Evolutionary conservation across 805 yeast species (phyloP), one percentile per base, ranked within the genome.

Genomic region (Lipomyces chichibuensis): DNA sequence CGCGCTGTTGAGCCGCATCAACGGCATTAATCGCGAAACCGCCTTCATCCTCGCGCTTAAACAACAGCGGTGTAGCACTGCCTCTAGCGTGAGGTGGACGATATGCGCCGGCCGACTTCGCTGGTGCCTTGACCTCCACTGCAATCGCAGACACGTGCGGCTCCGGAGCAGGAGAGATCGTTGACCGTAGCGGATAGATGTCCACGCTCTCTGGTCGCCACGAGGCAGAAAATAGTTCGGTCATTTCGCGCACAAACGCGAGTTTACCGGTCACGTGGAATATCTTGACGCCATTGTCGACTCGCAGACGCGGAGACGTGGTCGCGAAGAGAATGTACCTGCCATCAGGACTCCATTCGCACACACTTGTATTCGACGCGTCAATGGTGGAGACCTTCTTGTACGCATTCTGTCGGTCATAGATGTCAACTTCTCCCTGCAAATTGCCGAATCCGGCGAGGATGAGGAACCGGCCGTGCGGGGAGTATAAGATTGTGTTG

Each of bases 261-360:
- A 95, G 84, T 72, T 88, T 85, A 59, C 99, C 99, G 67, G 87
- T 83, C 64, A 88, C 92, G 78, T 95, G 96, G 97, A 98, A 95
- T 74, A 95, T 83, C 79, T 91, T 91, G 73, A 89, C 88, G 67
- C 98, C 94, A 77, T 95, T 95, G 80, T 96, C 99, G 54, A 95
- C 99, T 75, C 99, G 87, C 74, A 95, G 85, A 74, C 99, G 85
- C 71, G 99, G 99, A 25, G 97, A 87, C 0, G 98, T 95, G 4
- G 98, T 96, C 23, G 99, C 98, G 17, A 98, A 94, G 78, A 95
- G 81, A 65, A 95, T 87, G 76, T 84, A 92, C 75, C 95, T 87
- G 51, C 99, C 98, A 79, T 95, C 96, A 9, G 99, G 99, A 1
- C 96, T 88, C 99, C 99, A 95, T 77, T 91, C 91, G 78, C 97